These are phyloP conservation scores for Lotus japonicus DNA, from an alignment of 306 rosid genomes.

Conservation along the genomic window DNA sequence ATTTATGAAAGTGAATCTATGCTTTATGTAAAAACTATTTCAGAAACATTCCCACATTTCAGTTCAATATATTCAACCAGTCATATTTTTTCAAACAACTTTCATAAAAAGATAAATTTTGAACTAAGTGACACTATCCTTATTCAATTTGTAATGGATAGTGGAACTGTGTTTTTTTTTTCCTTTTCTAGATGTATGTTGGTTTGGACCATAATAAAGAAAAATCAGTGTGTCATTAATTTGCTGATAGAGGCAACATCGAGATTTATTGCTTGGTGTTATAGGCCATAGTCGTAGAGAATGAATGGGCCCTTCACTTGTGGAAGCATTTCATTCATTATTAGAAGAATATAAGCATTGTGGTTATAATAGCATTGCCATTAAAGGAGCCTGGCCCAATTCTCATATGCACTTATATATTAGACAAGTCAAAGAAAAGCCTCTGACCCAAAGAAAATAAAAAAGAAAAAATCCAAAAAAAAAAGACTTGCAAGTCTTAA, in stretches of 20 bases:
- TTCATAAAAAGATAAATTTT: too few species aligned
- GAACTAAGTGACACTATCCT: too few species aligned
- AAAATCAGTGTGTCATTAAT: not conserved
- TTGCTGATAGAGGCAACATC: not conserved
- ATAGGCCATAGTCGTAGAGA: not conserved
- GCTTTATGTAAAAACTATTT: too few species aligned
- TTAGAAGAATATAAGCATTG: not conserved
- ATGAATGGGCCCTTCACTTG: not conserved
- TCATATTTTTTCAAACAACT: too few species aligned
- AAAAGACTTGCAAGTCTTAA: too few species aligned
- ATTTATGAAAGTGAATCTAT: too few species aligned
- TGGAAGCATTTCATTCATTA: not conserved
- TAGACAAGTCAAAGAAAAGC: not conserved
- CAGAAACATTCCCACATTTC: too few species aligned
- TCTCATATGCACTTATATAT: not conserved
- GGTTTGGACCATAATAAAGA: not conserved
- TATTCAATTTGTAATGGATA: too few species aligned
- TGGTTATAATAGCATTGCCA: not conserved
- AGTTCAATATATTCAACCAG: too few species aligned
- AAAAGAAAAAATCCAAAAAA: too few species aligned
- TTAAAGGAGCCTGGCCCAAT: slow-evolving; percentile 14
- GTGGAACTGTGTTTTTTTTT: not conserved
- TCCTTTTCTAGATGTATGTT: too few species aligned
- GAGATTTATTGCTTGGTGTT: not conserved
- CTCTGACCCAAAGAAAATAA: not conserved